Conservation (phyloP, 1,139 yeast genomes). For the Pneumocystis wakefieldiae region DNA sequence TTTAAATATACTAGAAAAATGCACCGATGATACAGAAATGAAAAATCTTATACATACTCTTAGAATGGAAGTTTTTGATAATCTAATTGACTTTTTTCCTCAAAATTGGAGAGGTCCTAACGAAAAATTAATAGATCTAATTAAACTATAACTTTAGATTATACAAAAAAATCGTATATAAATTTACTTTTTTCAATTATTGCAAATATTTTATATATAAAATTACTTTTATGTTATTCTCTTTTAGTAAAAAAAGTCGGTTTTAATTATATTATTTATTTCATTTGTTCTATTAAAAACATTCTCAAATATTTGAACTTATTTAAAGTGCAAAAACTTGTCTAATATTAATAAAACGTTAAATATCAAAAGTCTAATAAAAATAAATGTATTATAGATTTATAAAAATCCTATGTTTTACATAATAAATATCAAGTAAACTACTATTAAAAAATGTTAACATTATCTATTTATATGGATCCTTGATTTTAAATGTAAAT, state of each 20-base stretch:
- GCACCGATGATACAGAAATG: background rate
- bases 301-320: background rate
- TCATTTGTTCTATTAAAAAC: background rate
- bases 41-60: background rate
- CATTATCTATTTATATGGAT: no score
- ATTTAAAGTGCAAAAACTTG: background rate
- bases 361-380: no score
- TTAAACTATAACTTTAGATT: background rate
- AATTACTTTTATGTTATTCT: background rate
- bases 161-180: background rate
- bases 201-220: background rate
- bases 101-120: background rate
- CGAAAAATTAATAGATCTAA: background rate
- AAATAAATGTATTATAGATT: background rate
- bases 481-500: background rate
- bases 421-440: no score
- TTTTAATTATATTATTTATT: background rate
- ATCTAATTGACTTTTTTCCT: background rate
- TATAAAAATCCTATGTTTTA: no score
- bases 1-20: background rate
- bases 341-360: no score
- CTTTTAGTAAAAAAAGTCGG: background rate
- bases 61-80: slow-evolving; percentile 1
- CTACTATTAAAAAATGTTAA: no score
- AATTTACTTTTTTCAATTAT: background rate